Base-by-base conservation (phyloP, 106 monocot genomes). In the Cymbidium sinense region DNA sequence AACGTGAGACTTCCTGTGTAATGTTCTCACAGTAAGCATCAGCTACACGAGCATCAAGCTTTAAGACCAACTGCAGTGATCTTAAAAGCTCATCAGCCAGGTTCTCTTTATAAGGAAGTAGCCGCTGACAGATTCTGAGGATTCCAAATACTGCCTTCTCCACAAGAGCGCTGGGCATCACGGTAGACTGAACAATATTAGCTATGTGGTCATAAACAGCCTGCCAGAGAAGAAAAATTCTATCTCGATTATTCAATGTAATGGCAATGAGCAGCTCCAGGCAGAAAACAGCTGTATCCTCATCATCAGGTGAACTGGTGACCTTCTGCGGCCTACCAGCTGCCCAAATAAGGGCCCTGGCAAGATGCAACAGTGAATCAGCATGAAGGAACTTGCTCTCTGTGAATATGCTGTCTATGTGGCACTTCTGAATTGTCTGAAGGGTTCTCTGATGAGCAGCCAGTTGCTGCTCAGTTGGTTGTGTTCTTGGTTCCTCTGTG, bases 1-100 rank as follows among this genome's bases (percentile, higher is more conserved):
- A 54, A 11, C 85, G 85, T 3, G 84, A 85, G 36, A 93, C 89
- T 83, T 93, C 92, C 70, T 85, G 87, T 19, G 92, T 93, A 19
- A 93, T 93, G 79, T 93, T 93, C 67, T 89, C 92, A 64, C 87
- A 89, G 50, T 93, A 93, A 61, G 92, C 92, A 86, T 93, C 92
- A 12, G 92, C 92, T 8, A 93, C 89, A 50, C 92, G 89, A 28
- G 92, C 89, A 78, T 93, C 92, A 20, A 93, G 92, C 83, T 93
- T 93, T 70, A 93, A 47, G 54, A 93, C 81, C 72, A 93, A 77
- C 65, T 93, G 92, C 51, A 93, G 77, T 18, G 92, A 93, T 77
- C 79, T 89, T 31, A 93, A 37, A 52, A 93, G 84, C 64, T 93
- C 92, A 72, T 93, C 92, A 30, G 82, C 89, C 15, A 93, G 76